phyloP scores from a whole-genome alignment of 768 basidiomycete genomes.

The Mycena kentingensis region DNA sequence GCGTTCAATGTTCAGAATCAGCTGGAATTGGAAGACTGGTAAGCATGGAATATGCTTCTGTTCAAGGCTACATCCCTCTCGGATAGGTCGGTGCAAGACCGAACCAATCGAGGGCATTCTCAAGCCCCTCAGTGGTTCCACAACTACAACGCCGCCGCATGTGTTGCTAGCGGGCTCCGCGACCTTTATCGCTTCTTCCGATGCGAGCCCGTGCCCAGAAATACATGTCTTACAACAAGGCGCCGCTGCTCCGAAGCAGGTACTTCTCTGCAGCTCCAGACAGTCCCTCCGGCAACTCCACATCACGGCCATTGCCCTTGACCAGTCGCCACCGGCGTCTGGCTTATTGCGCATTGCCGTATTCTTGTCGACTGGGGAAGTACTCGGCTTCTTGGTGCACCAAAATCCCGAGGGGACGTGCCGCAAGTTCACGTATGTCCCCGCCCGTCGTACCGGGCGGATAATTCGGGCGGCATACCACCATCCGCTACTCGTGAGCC shows the following conservation, averaged over 20 bases:
- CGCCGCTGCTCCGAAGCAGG: slow-evolving; percentile 35
- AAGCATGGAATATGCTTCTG: slow-evolving; percentile 17
- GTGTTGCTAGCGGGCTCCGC: slow-evolving; percentile 62
- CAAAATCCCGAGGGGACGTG: slow-evolving; percentile 45
- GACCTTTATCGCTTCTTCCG: slow-evolving; percentile 58
- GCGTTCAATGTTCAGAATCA: slow-evolving; percentile 88
- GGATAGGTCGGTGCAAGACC: slow-evolving; percentile 72
- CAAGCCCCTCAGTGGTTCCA: slow-evolving; percentile 10
- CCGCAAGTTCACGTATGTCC: slow-evolving; percentile 51
- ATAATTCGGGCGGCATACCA: slow-evolving; percentile 73
- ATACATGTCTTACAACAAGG: slow-evolving; percentile 40
- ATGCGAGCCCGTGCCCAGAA: slow-evolving; percentile 34
- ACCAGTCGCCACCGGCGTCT: slow-evolving; percentile 65
- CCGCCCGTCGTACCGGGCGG: slow-evolving; percentile 44
- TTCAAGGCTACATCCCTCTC: slow-evolving; percentile 9
- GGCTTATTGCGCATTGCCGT: slow-evolving; percentile 50
- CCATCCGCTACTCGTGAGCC: slow-evolving; percentile 73
- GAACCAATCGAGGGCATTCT: slow-evolving; percentile 34
- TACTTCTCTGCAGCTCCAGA: slow-evolving; percentile 46
- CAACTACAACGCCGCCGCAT: slow-evolving; percentile 33
- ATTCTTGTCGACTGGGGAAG: slow-evolving; percentile 72
- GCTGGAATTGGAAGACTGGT: slow-evolving; percentile 83
- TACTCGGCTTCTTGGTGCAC: slow-evolving; percentile 58
- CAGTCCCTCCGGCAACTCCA: slow-evolving; percentile 32
- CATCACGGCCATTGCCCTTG: slow-evolving; percentile 70